Base-by-base conservation (phyloP, 257 asterid genomes). In the Anisodus acutangulus region DNA sequence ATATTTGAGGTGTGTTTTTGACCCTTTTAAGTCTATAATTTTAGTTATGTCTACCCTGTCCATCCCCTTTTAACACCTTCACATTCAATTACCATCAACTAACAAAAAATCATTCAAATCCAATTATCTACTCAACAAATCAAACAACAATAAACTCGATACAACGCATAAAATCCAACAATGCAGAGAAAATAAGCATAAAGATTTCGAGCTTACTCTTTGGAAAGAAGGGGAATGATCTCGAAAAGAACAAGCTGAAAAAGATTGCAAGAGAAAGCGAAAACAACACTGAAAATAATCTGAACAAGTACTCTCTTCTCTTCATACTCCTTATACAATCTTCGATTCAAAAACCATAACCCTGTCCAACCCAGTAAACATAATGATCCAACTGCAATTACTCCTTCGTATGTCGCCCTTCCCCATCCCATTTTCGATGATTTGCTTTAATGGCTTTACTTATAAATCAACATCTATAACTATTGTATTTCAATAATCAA, bases 291-390 rank as follows among this genome's bases (percentile, higher is more conserved):
- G 93, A 95, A 97, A 72, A 97, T 97, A 92, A 95, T 95, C 93
- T 97, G 99, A 37, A 97, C 99, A 84, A 95, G 85, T 5, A 90
- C 97, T 87, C 97, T 90, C 88, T 97, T 97, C 94, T 97, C 99
- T 85, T 97, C 98, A 83, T 95, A 97, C 89, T 97, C 99, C 87
- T 97, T 97, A 92, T 97, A 97, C 26, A 97, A 93, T 88, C 97
- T 90, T 55, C 94, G 89, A 86, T 97, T 97, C 92, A 97, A 78
- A 86, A 97, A 97, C 99, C 99, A 97, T 69, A 97, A 69, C 11
- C 98, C 99, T 45, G 92, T 92, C 98, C 98, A 97, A 16, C 98
- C 99, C 62, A 95, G 86, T 85, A 95, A 87, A 53, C 90, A 82
- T 84, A 97, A 88, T 66, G 99, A 97, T 11, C 95, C 97, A 83